Evolutionary conservation across 2,329 filamentous ascomycete species (phyloP).

Genomic region (Diaporthe batatas): DNA sequence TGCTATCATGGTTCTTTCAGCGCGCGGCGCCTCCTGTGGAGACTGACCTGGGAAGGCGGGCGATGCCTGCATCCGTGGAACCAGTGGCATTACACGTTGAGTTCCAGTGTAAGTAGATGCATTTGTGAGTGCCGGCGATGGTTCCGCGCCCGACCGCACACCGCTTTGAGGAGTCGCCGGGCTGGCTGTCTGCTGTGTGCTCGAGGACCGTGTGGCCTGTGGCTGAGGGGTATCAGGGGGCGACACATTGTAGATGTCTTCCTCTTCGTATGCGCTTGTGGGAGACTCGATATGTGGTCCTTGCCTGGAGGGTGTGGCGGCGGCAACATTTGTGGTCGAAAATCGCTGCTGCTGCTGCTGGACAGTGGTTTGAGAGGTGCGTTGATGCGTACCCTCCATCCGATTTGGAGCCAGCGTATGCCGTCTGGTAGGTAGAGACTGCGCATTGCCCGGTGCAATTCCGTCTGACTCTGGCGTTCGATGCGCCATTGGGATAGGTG

Average conservation of each 20-base stretch:
- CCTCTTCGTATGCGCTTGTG: constrained; percentile 45
- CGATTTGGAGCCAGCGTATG: constrained; percentile 38
- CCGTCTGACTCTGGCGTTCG: constrained; percentile 43
- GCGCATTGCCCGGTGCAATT: not conserved
- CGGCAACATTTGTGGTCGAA: constrained; percentile 48
- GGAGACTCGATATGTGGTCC: constrained; percentile 11
- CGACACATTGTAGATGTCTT: constrained; percentile 63
- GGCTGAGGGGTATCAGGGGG: constrained; percentile 58
- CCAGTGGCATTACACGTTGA: constrained; percentile 42
- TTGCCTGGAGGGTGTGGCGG: constrained; percentile 34
- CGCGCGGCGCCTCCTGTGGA: constrained; percentile 43
- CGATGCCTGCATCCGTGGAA: constrained; percentile 44
- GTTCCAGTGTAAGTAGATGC: constrained; percentile 41
- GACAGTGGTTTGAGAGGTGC: constrained; percentile 15
- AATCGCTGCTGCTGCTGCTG: constrained; percentile 53
- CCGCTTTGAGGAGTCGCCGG: constrained; percentile 29
- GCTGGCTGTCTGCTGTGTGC: constrained; percentile 41
- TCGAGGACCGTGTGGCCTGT: constrained; percentile 38
- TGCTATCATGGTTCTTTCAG: constrained; percentile 26
- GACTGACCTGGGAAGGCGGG: constrained; percentile 40
- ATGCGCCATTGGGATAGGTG: constrained; percentile 46
- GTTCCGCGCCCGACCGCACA: constrained; percentile 27
- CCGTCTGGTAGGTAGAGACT: constrained; percentile 28
- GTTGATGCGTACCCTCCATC: constrained; percentile 28
- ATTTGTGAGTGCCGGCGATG: constrained; percentile 33